These are phyloP conservation scores for Rhododendron griersonianum DNA, from an alignment of 148 eudicot species.

Conservation along the genomic window DNA sequence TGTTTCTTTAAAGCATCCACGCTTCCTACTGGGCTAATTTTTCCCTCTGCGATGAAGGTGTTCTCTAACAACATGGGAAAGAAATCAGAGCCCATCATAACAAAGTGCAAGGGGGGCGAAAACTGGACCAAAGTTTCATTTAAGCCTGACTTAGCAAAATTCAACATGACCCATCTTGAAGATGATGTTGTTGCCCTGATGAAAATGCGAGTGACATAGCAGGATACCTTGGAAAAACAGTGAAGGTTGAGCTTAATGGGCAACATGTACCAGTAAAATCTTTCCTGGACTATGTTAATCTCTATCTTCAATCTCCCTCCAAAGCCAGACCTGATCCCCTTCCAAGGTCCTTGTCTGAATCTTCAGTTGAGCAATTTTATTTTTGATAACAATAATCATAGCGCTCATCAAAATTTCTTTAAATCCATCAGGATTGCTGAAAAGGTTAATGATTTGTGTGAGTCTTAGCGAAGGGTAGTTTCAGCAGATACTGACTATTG, in stretches of 20 bases:
- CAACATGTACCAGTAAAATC: constrained; percentile 54
- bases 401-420: not conserved
- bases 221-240: constrained; percentile 80
- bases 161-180: constrained; percentile 63
- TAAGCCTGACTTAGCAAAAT: constrained; percentile 81
- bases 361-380: not conserved
- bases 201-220: constrained; percentile 86
- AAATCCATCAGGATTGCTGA: constrained; percentile 39
- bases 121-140: constrained; percentile 92
- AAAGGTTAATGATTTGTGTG: constrained; percentile 54
- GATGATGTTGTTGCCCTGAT: constrained; percentile 87
- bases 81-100: constrained; percentile 58
- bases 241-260: constrained; percentile 68
- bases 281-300: constrained; percentile 63
- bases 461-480: constrained; percentile 79
- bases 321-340: constrained; percentile 17
- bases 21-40: not conserved
- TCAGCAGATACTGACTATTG: constrained; percentile 58
- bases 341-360: not conserved
- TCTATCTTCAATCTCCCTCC: constrained; percentile 47
- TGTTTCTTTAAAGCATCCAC: not conserved
- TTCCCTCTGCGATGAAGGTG: constrained; percentile 33
- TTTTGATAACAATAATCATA: not conserved
- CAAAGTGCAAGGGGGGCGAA: constrained; percentile 65
- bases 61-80: constrained; percentile 69